Base-by-base conservation (phyloP, 371 early-diverging fungal genomes). In the Cokeromyces recurvatus region DNA sequence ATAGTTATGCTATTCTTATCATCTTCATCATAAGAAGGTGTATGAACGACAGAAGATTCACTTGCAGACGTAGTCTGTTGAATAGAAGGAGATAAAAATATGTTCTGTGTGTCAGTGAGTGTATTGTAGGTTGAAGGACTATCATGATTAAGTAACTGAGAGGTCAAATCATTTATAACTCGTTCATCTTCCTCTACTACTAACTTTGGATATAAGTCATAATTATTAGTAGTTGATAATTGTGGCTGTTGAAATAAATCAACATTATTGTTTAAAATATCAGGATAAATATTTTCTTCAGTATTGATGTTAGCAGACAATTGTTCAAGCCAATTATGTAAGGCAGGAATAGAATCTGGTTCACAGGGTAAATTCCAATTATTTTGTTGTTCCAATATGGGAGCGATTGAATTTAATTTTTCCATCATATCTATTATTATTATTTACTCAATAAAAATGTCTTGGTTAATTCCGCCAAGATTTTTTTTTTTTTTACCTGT, bases 241-340 rank as follows among this genome's bases (percentile, higher is more conserved):
- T 39, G 15, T 27, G 17, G 2, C 43, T 17, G 15, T 11, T 1
- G 11, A 5, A 24, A 15, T 7, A 4, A 20, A 3, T 19, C 19
- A 6, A 19, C 4, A 2, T 4, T 43, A 11, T 12, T 4, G 25
- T 27, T 14, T 15, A 4, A 54, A n/a, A n/a, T 38, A 6, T 36
- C 35, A 2, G 71, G 62, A 23, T 64, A 64, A 2, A 58, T 46
- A n/a, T 49, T 55, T 2, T 46, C 55, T 39, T 55, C 68, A 21
- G 60, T 69, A 42, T 52, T 64, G 41, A 64, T 75, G 45, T 64
- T 72, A 38, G 63, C 67, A 20, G 68, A 68, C 1, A 74, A 43
- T 38, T 74, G 71, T 35, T 71, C 71, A 6, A 74, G 56, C 81
- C 78, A 81, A 11, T 60, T 59, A 24, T 65, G 74, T 20, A 77